Conservation (phyloP, 805 yeast species). For the Schwanniomyces occidentalis region DNA sequence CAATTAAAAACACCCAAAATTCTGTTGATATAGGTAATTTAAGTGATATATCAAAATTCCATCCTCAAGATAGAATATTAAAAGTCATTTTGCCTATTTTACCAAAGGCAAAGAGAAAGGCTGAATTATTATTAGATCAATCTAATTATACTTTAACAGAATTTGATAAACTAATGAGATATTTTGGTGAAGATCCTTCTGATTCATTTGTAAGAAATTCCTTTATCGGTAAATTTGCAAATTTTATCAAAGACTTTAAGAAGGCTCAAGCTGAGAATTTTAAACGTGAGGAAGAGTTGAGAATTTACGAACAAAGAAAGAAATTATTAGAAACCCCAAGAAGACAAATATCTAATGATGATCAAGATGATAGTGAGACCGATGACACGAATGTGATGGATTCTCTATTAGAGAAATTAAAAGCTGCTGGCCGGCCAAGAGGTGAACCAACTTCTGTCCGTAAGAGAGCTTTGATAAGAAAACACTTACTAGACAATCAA, state of each 20-base stretch:
- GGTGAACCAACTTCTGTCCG: constrained; percentile 80
- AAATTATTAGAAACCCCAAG: constrained; percentile 53
- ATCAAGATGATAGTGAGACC: constrained; percentile 34
- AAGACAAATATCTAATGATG: constrained; percentile 26
- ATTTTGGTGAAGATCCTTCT: constrained; percentile 71
- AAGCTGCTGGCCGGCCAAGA: constrained; percentile 79
- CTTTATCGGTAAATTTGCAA: constrained; percentile 62
- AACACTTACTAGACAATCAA: constrained; percentile 48
- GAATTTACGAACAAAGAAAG: constrained; percentile 75
- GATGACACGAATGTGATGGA: constrained; percentile 72
- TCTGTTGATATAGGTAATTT: constrained; percentile 63
- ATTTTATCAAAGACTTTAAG: constrained; percentile 61
- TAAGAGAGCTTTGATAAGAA: constrained; percentile 74
- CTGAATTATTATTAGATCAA: constrained; percentile 51
- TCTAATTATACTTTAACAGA: constrained; percentile 50
- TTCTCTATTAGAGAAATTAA: constrained; percentile 77
- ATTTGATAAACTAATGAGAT: constrained; percentile 60
- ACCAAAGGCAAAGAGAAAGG: constrained; percentile 55
- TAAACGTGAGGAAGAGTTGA: constrained; percentile 65
- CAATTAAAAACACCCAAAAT: constrained; percentile 50
- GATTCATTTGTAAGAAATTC: constrained; percentile 54
- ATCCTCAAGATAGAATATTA: constrained; percentile 64
- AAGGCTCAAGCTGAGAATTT: constrained; percentile 66
- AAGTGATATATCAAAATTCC: constrained; percentile 61
- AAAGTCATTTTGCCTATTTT: constrained; percentile 53